Conservation (phyloP, 2,329 filamentous ascomycete genomes). For the Pyrenophora seminiperda region DNA sequence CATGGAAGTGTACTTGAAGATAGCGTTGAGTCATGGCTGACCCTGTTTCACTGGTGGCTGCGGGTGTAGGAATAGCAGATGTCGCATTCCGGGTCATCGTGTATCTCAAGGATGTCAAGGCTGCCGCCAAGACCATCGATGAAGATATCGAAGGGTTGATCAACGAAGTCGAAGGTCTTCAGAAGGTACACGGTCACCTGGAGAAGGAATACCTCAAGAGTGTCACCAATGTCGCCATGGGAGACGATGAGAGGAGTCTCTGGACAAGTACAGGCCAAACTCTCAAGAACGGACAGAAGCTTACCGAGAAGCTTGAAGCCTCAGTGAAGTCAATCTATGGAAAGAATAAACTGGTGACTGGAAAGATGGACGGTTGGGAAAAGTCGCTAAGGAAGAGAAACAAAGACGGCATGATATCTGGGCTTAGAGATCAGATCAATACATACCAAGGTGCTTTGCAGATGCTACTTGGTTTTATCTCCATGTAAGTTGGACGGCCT, state of each 20-base stretch:
- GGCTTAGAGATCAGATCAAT: conserved; percentile 4
- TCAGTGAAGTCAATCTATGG: conserved; percentile 2
- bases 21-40: conserved; percentile 3
- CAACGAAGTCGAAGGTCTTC: conserved; percentile 4
- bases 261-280: conserved; percentile 1
- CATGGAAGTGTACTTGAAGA: neutral
- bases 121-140: conserved; percentile 1
- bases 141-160: conserved; percentile 4
- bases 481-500: neutral
- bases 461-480: conserved; percentile 2
- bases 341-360: neutral
- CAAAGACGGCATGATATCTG: conserved; percentile 5
- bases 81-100: conserved; percentile 3
- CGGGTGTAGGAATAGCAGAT: conserved; percentile 2
- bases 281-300: conserved; percentile 4
- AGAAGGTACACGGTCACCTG: conserved; percentile 1
- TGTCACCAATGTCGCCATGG: neutral
- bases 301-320: conserved; percentile 3
- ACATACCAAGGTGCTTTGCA: conserved; percentile 4
- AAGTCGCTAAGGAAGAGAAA: neutral
- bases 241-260: conserved; percentile 1
- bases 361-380: neutral
- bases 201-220: conserved; percentile 4
- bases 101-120: conserved; percentile 7
- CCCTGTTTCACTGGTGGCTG: conserved; percentile 3